These are phyloP conservation scores for Metschnikowia peoriensis DNA, from an alignment of 805 yeast species.

Conservation along the genomic window DNA sequence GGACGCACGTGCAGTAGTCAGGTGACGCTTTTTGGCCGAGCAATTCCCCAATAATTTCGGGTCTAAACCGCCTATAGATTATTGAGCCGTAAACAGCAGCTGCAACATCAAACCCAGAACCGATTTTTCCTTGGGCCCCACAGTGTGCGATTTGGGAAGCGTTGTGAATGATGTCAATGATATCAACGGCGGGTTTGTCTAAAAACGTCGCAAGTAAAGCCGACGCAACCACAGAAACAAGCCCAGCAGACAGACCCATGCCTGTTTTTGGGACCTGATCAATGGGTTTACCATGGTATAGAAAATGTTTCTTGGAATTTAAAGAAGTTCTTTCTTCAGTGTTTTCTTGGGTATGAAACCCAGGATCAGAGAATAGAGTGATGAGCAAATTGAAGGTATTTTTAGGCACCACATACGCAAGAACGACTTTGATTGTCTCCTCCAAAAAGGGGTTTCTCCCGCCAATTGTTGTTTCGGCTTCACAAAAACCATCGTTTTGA, in stretches of 20 bases:
- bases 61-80: constrained; percentile 72
- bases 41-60: constrained; percentile 45
- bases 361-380: constrained; percentile 79
- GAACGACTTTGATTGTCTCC: constrained; percentile 54
- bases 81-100: constrained; percentile 93
- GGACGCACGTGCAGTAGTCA: constrained; percentile 23
- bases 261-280: constrained; percentile 88
- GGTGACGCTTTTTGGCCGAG: constrained; percentile 24
- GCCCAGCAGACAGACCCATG: constrained; percentile 92
- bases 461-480: constrained; percentile 18
- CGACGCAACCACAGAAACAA: constrained; percentile 76
- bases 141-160: constrained; percentile 89
- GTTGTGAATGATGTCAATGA: constrained; percentile 59
- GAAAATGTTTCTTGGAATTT: constrained; percentile 46
- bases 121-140: constrained; percentile 90
- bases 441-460: constrained; percentile 71
- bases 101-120: constrained; percentile 97
- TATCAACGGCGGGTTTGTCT: constrained; percentile 12
- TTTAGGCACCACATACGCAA: constrained; percentile 45
- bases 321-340: constrained; percentile 34
- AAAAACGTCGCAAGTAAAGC: constrained; percentile 51
- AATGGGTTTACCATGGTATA: constrained; percentile 60
- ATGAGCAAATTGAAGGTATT: constrained; percentile 40
- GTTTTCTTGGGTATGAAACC: constrained; percentile 76
- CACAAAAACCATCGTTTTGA: background rate